These are phyloP conservation scores for Lentinus tigrinus DNA, from an alignment of 768 basidiomycete genomes.

Conservation along the genomic window DNA sequence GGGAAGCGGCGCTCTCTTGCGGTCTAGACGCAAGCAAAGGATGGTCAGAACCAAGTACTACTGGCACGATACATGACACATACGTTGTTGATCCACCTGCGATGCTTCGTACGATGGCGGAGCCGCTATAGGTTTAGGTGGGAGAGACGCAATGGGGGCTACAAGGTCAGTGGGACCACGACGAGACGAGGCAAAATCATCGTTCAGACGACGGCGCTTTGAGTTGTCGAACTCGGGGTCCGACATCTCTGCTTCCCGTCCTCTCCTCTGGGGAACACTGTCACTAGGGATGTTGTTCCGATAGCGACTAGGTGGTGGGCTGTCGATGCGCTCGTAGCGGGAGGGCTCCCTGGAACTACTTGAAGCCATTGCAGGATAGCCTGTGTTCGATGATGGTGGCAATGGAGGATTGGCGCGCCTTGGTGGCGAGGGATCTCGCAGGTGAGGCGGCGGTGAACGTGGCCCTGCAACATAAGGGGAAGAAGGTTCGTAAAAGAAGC, in stretches of 20 bases:
- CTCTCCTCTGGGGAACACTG: conserved; percentile 20
- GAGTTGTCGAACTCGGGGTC: conserved; percentile 12
- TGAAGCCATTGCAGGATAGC: not conserved
- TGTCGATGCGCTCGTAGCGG: conserved; percentile 1
- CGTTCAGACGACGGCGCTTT: conserved; percentile 26
- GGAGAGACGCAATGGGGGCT: conserved; percentile 10
- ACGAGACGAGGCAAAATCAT: conserved; percentile 10
- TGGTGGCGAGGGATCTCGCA: conserved; percentile 32
- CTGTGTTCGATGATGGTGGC: conserved; percentile 15
- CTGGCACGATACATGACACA: conserved; percentile 21
- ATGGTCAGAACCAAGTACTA: not conserved
- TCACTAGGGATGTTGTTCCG: conserved; percentile 2
- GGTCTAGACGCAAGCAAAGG: conserved; percentile 28
- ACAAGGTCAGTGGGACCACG: not conserved
- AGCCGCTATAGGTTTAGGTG: conserved; percentile 8
- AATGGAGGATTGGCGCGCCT: conserved; percentile 21
- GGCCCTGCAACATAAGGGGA: conserved; percentile 47
- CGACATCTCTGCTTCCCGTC: conserved; percentile 13
- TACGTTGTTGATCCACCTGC: conserved; percentile 20
- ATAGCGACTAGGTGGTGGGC: not conserved
- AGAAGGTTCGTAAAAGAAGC: conserved; percentile 35
- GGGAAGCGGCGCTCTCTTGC: conserved; percentile 43
- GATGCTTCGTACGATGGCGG: conserved; percentile 3
- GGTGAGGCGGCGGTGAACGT: conserved; percentile 40
- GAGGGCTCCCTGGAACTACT: conserved; percentile 1